Conservation (phyloP, 2,329 filamentous ascomycete species). For the Talaromyces sp. region DNA sequence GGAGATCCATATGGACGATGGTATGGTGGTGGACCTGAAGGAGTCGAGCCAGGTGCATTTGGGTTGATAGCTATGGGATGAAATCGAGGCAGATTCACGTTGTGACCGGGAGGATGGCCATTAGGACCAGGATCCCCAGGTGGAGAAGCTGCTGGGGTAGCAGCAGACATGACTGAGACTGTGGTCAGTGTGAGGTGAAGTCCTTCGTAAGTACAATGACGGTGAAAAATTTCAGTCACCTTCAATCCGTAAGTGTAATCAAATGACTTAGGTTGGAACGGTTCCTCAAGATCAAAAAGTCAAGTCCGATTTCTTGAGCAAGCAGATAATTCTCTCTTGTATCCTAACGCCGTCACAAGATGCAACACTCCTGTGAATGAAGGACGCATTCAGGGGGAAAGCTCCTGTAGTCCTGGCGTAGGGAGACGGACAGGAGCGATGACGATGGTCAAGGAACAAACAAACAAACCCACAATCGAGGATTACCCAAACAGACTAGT, state of each 20-base stretch:
- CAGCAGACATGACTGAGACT: constrained; percentile 29
- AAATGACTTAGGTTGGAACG: background rate
- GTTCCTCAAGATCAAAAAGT: background rate
- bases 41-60: constrained; percentile 29
- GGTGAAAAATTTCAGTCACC: background rate
- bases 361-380: background rate
- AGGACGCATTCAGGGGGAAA: background rate
- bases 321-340: background rate
- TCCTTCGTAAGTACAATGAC: no score
- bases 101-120: constrained; percentile 20
- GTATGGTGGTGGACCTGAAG: constrained; percentile 28
- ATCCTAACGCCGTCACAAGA: background rate
- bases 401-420: background rate
- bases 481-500: background rate
- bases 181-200: background rate
- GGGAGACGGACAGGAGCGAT: background rate
- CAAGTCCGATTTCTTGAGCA: background rate
- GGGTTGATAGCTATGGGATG: constrained; percentile 40
- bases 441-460: background rate
- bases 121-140: constrained; percentile 30
- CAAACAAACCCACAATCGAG: background rate
- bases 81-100: constrained; percentile 33
- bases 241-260: background rate
- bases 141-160: constrained; percentile 33
- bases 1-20: constrained; percentile 13